Conservation (phyloP, 352 stramenopile species). For the Globisporangium alternatum region DNA sequence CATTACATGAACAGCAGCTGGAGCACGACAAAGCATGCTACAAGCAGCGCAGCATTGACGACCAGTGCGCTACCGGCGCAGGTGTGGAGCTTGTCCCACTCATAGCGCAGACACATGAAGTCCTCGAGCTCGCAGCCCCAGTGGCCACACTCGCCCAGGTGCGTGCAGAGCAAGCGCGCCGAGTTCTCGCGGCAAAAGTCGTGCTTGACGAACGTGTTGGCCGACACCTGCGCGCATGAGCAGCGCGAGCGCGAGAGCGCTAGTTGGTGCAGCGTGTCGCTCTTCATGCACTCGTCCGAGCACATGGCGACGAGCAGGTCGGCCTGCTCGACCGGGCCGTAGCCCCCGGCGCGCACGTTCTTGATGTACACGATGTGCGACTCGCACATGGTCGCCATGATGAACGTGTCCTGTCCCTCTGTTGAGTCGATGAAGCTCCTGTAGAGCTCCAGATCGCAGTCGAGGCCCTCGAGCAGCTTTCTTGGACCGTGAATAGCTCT, state of each 20-base stretch:
- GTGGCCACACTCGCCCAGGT: slow-evolving; percentile 83
- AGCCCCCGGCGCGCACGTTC: slow-evolving; percentile 48
- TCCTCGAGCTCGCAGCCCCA: slow-evolving; percentile 87
- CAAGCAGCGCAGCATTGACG: slow-evolving; percentile 10
- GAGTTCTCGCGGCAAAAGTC: slow-evolving; percentile 85
- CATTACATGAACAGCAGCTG: slow-evolving; percentile 21
- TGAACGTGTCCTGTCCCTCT: slow-evolving; percentile 61
- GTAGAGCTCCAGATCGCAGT: slow-evolving; percentile 53
- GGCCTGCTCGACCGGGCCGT: slow-evolving; percentile 56
- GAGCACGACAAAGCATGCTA: slow-evolving; percentile 19
- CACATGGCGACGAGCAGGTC: slow-evolving; percentile 83
- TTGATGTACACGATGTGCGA: slow-evolving; percentile 75
- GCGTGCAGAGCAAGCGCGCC: slow-evolving; percentile 77
- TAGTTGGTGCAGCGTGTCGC: slow-evolving; percentile 72
- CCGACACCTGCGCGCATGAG: slow-evolving; percentile 78
- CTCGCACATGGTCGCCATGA: slow-evolving; percentile 70
- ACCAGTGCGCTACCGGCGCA: slow-evolving; percentile 27
- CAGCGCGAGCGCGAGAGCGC: slow-evolving; percentile 78
- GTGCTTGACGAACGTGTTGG: slow-evolving; percentile 54
- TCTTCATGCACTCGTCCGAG: slow-evolving; percentile 77
- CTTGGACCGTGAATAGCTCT: neutral
- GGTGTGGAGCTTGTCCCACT: slow-evolving; percentile 77
- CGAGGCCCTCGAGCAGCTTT: slow-evolving; percentile 6
- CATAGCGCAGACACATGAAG: slow-evolving; percentile 90
- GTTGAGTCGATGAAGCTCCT: slow-evolving; percentile 51